Evolutionary conservation across 2,329 filamentous ascomycete genomes (phyloP).

Genomic region (Scortechinia acanthostroma): DNA sequence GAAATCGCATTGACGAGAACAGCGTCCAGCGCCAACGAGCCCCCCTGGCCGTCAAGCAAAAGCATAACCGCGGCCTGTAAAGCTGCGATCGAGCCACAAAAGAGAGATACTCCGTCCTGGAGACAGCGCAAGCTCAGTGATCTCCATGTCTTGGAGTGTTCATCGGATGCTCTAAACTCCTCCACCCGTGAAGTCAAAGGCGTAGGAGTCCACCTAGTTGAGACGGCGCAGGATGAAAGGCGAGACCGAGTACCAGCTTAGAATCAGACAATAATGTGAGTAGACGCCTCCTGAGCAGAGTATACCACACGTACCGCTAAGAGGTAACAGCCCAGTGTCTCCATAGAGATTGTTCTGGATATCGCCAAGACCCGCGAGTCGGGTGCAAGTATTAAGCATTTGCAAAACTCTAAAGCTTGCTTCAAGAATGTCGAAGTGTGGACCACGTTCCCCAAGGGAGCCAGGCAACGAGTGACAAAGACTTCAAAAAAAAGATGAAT

Average conservation of each 20-base stretch:
- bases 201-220: neutral
- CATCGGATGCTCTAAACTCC: neutral
- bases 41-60: neutral
- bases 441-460: neutral
- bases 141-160: neutral
- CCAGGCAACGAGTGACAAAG: neutral
- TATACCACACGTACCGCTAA: neutral
- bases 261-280: neutral
- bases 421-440: neutral
- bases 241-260: neutral
- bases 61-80: neutral
- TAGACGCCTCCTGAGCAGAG: neutral
- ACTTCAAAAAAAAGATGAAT: constrained; percentile 4
- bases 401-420: neutral
- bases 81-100: neutral
- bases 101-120: neutral
- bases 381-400: neutral
- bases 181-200: neutral
- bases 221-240: neutral
- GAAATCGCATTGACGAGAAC: neutral
- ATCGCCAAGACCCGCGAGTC: neutral
- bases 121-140: neutral
- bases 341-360: neutral
- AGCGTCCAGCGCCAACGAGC: neutral
- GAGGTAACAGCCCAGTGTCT: neutral